phyloP scores from a whole-genome alignment of 1,284 basidiomycete species.

The Phylloboletellus chloephorus region DNA sequence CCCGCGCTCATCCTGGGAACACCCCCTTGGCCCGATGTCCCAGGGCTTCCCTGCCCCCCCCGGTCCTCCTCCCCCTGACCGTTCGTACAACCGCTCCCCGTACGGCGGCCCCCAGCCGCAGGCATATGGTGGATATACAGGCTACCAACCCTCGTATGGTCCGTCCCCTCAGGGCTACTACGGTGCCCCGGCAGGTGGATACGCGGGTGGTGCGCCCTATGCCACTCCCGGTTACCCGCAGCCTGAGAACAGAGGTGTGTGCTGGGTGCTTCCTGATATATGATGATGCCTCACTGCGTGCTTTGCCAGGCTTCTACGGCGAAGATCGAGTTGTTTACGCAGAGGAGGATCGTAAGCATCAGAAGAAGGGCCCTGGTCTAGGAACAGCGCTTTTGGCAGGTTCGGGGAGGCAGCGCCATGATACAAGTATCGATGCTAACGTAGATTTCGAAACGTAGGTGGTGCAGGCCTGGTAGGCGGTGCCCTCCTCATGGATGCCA shows the following conservation, averaged over 20 bases:
- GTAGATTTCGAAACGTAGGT: conserved; percentile 31
- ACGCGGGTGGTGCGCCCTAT: conserved; percentile 5
- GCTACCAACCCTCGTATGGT: conserved; percentile 17
- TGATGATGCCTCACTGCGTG: background rate
- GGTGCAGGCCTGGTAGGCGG: conserved; percentile 59
- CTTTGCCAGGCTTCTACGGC: conserved; percentile 15
- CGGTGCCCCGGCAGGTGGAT: conserved; percentile 19
- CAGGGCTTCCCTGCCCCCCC: conserved; percentile 41
- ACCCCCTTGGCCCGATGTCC: conserved; percentile 49
- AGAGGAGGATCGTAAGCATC: conserved; percentile 14
- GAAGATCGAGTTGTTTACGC: conserved; percentile 15
- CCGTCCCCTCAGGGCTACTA: conserved; percentile 22
- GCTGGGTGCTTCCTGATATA: background rate
- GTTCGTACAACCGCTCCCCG: conserved; percentile 28
- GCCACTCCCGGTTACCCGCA: conserved; percentile 6
- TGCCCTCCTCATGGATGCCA: conserved; percentile 45
- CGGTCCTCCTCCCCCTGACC: conserved; percentile 28
- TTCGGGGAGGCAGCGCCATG: conserved; percentile 13
- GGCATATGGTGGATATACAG: conserved; percentile 22
- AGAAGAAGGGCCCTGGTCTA: conserved; percentile 24
- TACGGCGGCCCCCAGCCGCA: conserved; percentile 24
- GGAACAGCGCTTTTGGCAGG: conserved; percentile 28
- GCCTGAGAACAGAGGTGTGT: conserved; percentile 23
- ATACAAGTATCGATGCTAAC: conserved; percentile 6
- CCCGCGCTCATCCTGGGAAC: conserved; percentile 60